Percentiles rank a stretch among this genome's conserved stretches.
phyloP scores from a whole-genome alignment of 345 rosid genomes.

The Mercurialis annua region DNA sequence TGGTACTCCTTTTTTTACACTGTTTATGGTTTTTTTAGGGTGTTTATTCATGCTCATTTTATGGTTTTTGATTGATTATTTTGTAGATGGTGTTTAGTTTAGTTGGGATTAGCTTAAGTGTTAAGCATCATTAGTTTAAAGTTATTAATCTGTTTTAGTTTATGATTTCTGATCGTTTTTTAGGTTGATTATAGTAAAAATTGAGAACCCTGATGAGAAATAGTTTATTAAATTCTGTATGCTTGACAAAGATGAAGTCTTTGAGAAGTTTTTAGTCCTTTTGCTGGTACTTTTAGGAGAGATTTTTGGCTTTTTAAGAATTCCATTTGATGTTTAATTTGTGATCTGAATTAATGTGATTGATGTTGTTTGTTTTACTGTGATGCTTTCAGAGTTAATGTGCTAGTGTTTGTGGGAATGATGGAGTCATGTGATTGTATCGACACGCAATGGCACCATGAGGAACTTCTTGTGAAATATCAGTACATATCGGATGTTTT shows the following conservation, averaged over 20 bases:
- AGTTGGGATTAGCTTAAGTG: not conserved
- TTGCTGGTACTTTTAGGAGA: not conserved
- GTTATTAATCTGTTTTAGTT: not conserved
- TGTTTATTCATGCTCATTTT: not conserved
- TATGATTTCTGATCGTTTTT: not conserved
- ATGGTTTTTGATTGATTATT: not conserved
- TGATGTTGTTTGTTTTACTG: not conserved
- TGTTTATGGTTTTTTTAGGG: not conserved
- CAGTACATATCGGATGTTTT: slow-evolving; percentile 89
- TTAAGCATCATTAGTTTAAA: not conserved
- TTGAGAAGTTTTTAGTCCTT: not conserved
- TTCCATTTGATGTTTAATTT: not conserved
- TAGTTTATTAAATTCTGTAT: not conserved
- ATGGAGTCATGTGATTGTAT: slow-evolving; percentile 89
- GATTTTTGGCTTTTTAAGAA: not conserved
- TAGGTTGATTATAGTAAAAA: not conserved
- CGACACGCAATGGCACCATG: slow-evolving; percentile 69
- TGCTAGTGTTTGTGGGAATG: slow-evolving; percentile 16
- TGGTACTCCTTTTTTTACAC: slow-evolving; percentile 13
- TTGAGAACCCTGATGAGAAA: too few species aligned
- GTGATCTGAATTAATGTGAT: not conserved
- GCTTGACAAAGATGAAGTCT: not conserved
- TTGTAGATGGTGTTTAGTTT: not conserved
- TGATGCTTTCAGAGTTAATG: slow-evolving; percentile 23
- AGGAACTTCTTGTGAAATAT: slow-evolving; percentile 72